Conservation (phyloP, 1,139 yeast genomes). For the Taiozyma onychis region DNA sequence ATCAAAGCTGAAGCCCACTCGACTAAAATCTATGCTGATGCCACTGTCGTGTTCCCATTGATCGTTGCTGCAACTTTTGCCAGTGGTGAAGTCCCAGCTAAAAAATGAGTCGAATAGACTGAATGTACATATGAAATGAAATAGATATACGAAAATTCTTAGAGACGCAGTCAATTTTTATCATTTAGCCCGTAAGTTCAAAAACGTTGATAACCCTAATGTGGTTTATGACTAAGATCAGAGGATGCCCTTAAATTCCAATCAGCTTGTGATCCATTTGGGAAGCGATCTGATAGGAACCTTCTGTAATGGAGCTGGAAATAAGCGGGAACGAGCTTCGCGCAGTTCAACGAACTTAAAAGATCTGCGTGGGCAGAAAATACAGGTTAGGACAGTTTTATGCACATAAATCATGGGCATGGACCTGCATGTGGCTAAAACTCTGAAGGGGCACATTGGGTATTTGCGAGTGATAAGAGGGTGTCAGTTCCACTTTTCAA, state of each 20-base stretch:
- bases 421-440: background rate
- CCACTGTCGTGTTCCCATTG: slow-evolving; percentile 90
- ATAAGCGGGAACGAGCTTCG: too few relatives aligned
- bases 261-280: too few relatives aligned
- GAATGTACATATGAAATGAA: background rate
- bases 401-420: background rate
- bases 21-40: slow-evolving; percentile 94
- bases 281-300: too few relatives aligned
- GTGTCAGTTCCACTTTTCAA: background rate
- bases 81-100: slow-evolving; percentile 31
- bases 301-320: too few relatives aligned
- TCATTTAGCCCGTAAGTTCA: too few relatives aligned
- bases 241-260: too few relatives aligned
- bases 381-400: too few relatives aligned
- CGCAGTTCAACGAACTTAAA: slow-evolving; percentile 49
- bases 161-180: background rate
- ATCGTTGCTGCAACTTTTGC: slow-evolving; percentile 98
- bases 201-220: too few relatives aligned
- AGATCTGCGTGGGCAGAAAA: too few relatives aligned
- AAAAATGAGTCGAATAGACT: background rate
- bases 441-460: background rate
- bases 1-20: slow-evolving; percentile 89
- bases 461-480: background rate
- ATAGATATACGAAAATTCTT: background rate
- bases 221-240: too few relatives aligned